phyloP scores from a whole-genome alignment of 2,329 filamentous ascomycete species.

The Trichoderma breve region DNA sequence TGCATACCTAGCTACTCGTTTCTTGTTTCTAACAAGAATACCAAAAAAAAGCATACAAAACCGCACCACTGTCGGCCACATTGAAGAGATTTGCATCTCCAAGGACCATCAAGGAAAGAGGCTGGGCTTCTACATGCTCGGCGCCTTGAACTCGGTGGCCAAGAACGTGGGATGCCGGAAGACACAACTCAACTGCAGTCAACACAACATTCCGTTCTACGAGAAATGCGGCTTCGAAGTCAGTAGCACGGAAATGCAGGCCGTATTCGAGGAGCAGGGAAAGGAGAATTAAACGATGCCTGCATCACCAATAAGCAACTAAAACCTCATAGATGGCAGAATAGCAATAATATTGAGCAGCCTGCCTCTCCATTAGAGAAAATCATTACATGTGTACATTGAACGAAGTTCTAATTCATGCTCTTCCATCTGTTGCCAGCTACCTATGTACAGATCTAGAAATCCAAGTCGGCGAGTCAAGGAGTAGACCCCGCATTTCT shows the following conservation, averaged over 20 bases:
- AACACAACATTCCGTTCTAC: slow-evolving; percentile 78
- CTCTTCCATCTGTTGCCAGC: slow-evolving; percentile 1
- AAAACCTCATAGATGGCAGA: neutral
- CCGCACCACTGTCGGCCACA: slow-evolving; percentile 69
- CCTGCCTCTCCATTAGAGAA: neutral
- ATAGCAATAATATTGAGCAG: neutral
- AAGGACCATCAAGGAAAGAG: slow-evolving; percentile 81
- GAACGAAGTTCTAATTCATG: neutral
- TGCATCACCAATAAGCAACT: neutral
- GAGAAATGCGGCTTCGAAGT: slow-evolving; percentile 33
- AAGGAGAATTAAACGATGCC: neutral
- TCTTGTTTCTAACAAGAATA: neutral
- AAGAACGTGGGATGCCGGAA: slow-evolving; percentile 76
- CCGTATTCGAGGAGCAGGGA: slow-evolving; percentile 1
- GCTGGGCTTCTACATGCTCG: slow-evolving; percentile 71
- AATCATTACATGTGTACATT: neutral
- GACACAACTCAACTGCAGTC: slow-evolving; percentile 76
- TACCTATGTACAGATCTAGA: neutral
- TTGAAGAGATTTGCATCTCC: slow-evolving; percentile 80
- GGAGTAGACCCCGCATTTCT: neutral
- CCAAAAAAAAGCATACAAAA: slow-evolving; percentile 57
- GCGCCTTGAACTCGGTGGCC: slow-evolving; percentile 72
- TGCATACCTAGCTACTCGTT: neutral
- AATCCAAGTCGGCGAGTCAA: neutral
- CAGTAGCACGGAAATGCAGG: slow-evolving; percentile 26